These are phyloP conservation scores for Starmerella powellii DNA, from an alignment of 805 yeast genomes.

Conservation along the genomic window DNA sequence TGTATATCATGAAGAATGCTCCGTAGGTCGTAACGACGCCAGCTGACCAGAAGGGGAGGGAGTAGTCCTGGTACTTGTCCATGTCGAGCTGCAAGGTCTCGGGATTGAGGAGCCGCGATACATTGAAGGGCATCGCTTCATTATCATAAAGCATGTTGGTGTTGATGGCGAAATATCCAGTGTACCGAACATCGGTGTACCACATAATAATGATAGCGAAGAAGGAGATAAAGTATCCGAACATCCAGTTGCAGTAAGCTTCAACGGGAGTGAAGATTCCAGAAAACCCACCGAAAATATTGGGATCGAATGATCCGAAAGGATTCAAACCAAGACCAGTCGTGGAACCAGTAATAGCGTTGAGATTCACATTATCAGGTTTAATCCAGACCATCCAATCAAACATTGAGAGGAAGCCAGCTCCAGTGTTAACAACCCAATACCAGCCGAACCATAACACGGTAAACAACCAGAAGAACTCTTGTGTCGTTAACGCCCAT, in stretches of 20 bases:
- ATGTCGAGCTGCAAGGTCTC: conserved; percentile 35
- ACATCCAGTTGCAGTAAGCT: conserved; percentile 11
- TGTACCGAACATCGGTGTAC: conserved; percentile 40
- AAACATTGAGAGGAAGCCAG: conserved; percentile 48
- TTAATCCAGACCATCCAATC: conserved; percentile 50
- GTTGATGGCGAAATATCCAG: conserved; percentile 42
- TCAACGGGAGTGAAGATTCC: conserved; percentile 8
- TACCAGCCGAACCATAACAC: conserved; percentile 41
- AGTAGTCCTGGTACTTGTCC: conserved; percentile 39
- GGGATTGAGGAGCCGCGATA: conserved; percentile 35
- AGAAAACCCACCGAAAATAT: not conserved
- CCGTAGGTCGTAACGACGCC: conserved; percentile 49
- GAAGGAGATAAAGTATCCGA: conserved; percentile 33
- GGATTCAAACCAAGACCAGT: conserved; percentile 39
- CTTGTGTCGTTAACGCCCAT: conserved; percentile 45
- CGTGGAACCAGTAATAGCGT: conserved; percentile 48
- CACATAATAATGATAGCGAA: conserved; percentile 27
- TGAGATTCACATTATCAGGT: conserved; percentile 43
- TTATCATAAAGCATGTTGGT: conserved; percentile 34
- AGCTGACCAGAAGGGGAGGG: conserved; percentile 55
- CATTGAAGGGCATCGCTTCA: conserved; percentile 36
- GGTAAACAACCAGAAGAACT: conserved; percentile 37
- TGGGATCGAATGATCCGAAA: conserved; percentile 38
- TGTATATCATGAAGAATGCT: conserved; percentile 40
- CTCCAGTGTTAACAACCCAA: conserved; percentile 57